phyloP scores from a whole-genome alignment of 2,329 filamentous ascomycete genomes.

The Xylaria sp. region DNA sequence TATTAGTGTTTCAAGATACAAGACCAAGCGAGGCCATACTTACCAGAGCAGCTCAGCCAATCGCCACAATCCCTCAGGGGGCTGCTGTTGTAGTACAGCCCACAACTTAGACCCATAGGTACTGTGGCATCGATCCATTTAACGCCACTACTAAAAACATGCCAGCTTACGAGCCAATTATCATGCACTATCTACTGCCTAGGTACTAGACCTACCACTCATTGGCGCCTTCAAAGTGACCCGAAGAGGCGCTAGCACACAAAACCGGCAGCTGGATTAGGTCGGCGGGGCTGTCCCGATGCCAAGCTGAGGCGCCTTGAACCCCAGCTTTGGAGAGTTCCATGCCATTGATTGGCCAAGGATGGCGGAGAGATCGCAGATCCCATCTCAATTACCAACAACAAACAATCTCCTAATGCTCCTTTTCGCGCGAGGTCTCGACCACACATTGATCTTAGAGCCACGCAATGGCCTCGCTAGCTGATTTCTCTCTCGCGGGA shows the following conservation, averaged over 20 bases:
- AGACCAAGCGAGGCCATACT: not conserved
- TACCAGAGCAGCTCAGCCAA: conserved; percentile 25
- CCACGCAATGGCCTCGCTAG: conserved; percentile 22
- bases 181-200: not conserved
- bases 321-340: conserved; percentile 40
- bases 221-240: conserved; percentile 18
- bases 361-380: conserved; percentile 34
- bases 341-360: conserved; percentile 46
- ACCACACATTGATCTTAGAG: conserved; percentile 15
- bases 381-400: conserved; percentile 26
- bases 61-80: conserved; percentile 29
- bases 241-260: not conserved
- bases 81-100: not conserved
- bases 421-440: conserved; percentile 18
- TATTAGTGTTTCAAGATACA: conserved; percentile 40
- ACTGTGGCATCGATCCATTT: conserved; percentile 6
- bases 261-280: conserved; percentile 18
- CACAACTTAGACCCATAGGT: not conserved
- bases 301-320: conserved; percentile 44
- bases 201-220: not conserved
- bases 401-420: conserved; percentile 14
- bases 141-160: conserved; percentile 21
- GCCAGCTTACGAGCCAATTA: conserved; percentile 13
- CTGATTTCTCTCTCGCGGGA: too few relatives aligned
- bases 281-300: conserved; percentile 27